Percentiles rank a stretch among this genome's conserved stretches.
Conservation (phyloP, 78 protist genomes). For the Tieghemostelium lacteum region DNA sequence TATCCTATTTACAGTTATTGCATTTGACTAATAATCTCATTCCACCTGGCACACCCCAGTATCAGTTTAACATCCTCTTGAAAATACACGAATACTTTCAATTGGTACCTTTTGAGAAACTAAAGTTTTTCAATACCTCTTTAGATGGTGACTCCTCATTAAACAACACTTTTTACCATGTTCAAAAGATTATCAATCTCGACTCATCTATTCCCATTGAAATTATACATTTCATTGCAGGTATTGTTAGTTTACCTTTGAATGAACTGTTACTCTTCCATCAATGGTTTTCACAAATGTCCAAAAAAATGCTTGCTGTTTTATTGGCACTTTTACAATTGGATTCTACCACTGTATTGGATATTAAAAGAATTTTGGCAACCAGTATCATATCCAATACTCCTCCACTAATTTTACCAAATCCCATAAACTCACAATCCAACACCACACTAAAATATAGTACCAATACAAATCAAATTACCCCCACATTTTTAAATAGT, state of each 20-base stretch:
- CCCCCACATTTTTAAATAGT: constrained; percentile 1
- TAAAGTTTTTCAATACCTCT: not conserved
- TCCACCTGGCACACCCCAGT: constrained; percentile 79
- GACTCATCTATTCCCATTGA: constrained; percentile 75
- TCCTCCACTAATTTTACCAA: not conserved
- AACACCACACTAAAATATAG: no score
- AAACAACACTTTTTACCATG: constrained; percentile 3
- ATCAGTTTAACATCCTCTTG: constrained; percentile 46
- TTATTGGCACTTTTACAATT: constrained; percentile 68
- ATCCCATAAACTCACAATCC: not conserved
- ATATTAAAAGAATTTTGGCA: constrained; percentile 30
- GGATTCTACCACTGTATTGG: constrained; percentile 53
- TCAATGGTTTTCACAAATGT: constrained; percentile 49
- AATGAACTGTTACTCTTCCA: constrained; percentile 44
- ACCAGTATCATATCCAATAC: constrained; percentile 44
- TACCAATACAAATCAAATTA: constrained; percentile 2
- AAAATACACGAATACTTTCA: constrained; percentile 72
- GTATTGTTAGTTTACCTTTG: constrained; percentile 48
- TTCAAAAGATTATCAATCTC: constrained; percentile 53
- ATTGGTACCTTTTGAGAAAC: not conserved
- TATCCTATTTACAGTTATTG: constrained; percentile 46
- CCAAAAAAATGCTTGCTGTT: constrained; percentile 61
- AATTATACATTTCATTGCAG: constrained; percentile 69
- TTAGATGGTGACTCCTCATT: not conserved
- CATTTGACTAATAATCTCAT: constrained; percentile 82